Evolutionary conservation across 1,284 basidiomycete genomes (phyloP).

Genomic region (Apiotrichum domesticum): DNA sequence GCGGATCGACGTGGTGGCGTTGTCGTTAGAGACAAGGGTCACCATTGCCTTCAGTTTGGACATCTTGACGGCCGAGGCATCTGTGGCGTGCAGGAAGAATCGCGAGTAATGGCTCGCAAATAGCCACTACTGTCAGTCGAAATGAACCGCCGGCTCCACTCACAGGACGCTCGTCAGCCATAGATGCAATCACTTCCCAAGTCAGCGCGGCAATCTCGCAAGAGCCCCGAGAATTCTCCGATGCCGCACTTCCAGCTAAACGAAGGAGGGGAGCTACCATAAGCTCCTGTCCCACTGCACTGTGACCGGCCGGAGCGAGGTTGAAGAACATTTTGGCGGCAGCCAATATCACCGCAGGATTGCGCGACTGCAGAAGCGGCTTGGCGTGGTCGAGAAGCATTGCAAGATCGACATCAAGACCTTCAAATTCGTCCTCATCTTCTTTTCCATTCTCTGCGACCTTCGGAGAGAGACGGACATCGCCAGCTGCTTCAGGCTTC

Average conservation of each 20-base stretch:
- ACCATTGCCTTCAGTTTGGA: constrained; percentile 69
- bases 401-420: constrained; percentile 62
- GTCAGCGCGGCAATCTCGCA: constrained; percentile 66
- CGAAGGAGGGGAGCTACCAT: constrained; percentile 39
- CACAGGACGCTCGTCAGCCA: constrained; percentile 56
- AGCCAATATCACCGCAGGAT: constrained; percentile 76
- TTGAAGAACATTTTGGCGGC: constrained; percentile 68
- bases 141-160: constrained; percentile 42
- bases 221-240: constrained; percentile 47
- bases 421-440: constrained; percentile 52
- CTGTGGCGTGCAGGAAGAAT: constrained; percentile 64
- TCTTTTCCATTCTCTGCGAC: constrained; percentile 2
- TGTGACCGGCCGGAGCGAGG: constrained; percentile 53
- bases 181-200: constrained; percentile 61
- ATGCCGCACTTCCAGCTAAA: constrained; percentile 41
- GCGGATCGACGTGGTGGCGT: constrained; percentile 61
- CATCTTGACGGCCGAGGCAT: constrained; percentile 59
- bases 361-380: constrained; percentile 73
- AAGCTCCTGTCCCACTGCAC: constrained; percentile 30
- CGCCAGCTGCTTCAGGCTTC: constrained; percentile 52
- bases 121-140: constrained; percentile 46
- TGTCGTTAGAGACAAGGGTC: constrained; percentile 59
- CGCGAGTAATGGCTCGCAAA: constrained; percentile 58
- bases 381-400: constrained; percentile 67
- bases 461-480: background rate